Base-by-base conservation (phyloP, 495 filamentous ascomycete species). In the Podospora comata region DNA sequence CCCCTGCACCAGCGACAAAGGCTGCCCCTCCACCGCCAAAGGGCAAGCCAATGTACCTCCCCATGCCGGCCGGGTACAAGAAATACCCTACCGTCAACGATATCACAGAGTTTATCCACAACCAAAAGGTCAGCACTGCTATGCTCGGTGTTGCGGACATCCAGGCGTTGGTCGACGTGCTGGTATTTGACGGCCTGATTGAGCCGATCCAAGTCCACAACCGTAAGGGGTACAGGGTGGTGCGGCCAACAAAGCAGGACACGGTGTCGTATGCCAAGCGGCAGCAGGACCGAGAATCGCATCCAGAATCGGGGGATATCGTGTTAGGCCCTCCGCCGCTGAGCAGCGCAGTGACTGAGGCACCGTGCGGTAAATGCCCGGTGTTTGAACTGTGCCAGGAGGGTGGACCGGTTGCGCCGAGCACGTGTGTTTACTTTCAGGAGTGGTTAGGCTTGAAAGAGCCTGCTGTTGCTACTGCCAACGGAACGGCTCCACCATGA, bases 371-470 rank as follows among this genome's bases (percentile, higher is more conserved):
- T 18, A 83, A 86, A 68, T 99, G 95, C 76, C 95, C 96, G 0
- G 95, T 97, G n/a, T 96, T 97, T 79, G 87, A 90, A 54, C 82
- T 97, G 20, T 99, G 95, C 78, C 90, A 90, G 60, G 91, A 95
- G 65, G 93, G 90, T 5, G 93, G 93, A 1, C 90, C 91, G 9
- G 92, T 98, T 44, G 95, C 89, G 75, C 92, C 95, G 1, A 90
- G 89, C 65, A 96, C 86, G 62, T 99, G 95, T 76, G 90, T 92
- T 56, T 99, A 98, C 73, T 97, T 96, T 74, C 83, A 88, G 65
- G 85, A 89, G 4, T 98, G 94, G 94, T 78, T 97, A 20, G 79
- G 81, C 9, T 23, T 75, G 15, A 73, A 76, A n/a, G 72, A 75
- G 20, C n/a, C 55, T 18, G 39, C 39, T 48, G 39, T 48, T 48